Base-by-base conservation (phyloP, 306 rosid genomes). In the Gastrolobium villosum region DNA sequence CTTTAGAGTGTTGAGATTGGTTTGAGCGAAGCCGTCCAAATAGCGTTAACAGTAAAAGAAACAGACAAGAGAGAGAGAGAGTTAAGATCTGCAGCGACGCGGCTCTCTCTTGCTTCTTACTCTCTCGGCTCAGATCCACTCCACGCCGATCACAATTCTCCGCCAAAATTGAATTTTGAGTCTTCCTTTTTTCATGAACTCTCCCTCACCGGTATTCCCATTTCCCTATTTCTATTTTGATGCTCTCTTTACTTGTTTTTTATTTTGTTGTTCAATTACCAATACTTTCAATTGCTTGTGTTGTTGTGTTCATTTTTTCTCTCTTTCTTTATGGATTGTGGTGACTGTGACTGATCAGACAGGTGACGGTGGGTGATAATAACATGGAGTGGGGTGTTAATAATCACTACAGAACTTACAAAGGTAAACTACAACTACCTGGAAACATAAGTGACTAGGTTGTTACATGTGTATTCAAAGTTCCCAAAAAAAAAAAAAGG, bases 321-420 rank as follows among this genome's bases (percentile, higher is more conserved):
- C n/a, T 70, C 35, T 37, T 9, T 31, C 55, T 40, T 40, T 68
- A 31, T 7, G 7, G n/a, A 15, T 69, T 28, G 10, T 30, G 54
- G 63, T 64, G 67, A 40, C 30, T 48, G n/a, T n/a, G n/a, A n/a
- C n/a, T 82, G 77, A 70, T 55, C 87, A 84, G 90, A 85, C 76
- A 67, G 85, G 82, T 64, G 74, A 70, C 78, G 2, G 80, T 65
- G 40, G 85, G 85, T 81, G 86, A 83, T 40, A 80, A 83, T 79
- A 81, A 68, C 85, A 93, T 95, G 98, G 98, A 91, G 52, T 96
- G 98, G 97, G 62, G 77, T 63, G 86, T 72, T n/a, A 91, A 72
- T 75, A 70, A 77, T 55, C 84, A 93, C 57, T 86, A 60, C 49
- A 88, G 86, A 84, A 79, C 90, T 65, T 88, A 87, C 82, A 95